Evolutionary conservation across 192 early-diverging fungal genomes (phyloP), one percentile per base, ranked within the genome.

Genomic region (Entophlyctis helioformis): DNA sequence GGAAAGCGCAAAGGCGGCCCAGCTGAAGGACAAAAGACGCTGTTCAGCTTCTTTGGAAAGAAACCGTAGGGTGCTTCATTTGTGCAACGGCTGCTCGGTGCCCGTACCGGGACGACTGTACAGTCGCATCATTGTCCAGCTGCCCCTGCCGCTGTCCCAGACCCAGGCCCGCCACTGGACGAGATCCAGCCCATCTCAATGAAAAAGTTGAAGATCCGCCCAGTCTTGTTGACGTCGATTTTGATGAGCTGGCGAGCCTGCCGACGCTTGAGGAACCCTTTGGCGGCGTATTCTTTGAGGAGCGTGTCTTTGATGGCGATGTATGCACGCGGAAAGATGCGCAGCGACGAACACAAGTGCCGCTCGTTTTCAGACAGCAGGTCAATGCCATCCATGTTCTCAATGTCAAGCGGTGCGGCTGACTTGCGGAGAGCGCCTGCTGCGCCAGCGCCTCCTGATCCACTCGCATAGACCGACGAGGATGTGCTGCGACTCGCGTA

Each of bases 141-240:
- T n/a, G n/a, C n/a, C n/a, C n/a, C n/a, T n/a, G n/a, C n/a, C n/a
- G n/a, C n/a, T n/a, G n/a, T n/a, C n/a, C n/a, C n/a, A n/a, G n/a
- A n/a, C n/a, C n/a, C n/a, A n/a, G n/a, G n/a, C n/a, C n/a, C n/a
- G n/a, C n/a, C n/a, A n/a, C n/a, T n/a, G n/a, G n/a, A n/a, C n/a
- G n/a, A n/a, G 41, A 97, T 84, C 94, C 94, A 97, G 5, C 91
- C 90, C 58, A 71, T 84, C 46, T 85, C 76, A 8, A 91, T 78
- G 58, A 94, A 98, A 59, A 95, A 93, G 52, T 96, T 87, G 51
- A 84, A 94, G 8, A 98, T 78, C 54, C 71, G 60, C 55, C 71
- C 72, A 2, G 89, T 85, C 58, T 90, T 96, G 65, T 83, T 81
- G 3, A 82, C 84, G 59, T 98, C 95, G 46, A 96, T 91, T 63